These are phyloP conservation scores for Inosperma sp. DNA, from an alignment of 768 basidiomycete genomes.

Conservation along the genomic window DNA sequence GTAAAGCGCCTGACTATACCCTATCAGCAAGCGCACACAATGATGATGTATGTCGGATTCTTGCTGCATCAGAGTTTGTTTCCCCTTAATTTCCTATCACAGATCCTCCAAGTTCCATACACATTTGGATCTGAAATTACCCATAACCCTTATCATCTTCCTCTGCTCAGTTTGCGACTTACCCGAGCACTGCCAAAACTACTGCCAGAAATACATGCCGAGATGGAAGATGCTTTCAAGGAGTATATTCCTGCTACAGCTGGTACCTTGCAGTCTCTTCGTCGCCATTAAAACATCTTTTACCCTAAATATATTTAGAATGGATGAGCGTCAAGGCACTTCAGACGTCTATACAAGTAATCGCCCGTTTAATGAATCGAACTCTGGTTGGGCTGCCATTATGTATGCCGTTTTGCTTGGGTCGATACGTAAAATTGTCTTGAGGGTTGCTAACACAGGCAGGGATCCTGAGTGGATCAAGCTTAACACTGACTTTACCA, in stretches of 20 bases:
- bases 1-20: conserved; percentile 35
- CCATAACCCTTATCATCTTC: conserved; percentile 30
- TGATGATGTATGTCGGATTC: conserved; percentile 27
- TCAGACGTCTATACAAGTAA: no score
- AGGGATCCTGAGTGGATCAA: background rate
- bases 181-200: conserved; percentile 27
- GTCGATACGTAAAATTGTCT: background rate
- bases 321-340: no score
- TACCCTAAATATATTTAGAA: no score
- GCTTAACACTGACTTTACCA: background rate
- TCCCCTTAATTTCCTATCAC: background rate
- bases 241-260: background rate
- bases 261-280: no score
- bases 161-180: conserved; percentile 29
- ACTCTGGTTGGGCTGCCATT: background rate
- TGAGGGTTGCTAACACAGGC: background rate
- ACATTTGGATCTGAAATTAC: conserved; percentile 28
- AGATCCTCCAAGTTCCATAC: conserved; percentile 31
- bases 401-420: background rate
- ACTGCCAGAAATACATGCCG: conserved; percentile 25
- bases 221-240: conserved; percentile 17
- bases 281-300: no score
- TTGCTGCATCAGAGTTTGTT: no score
- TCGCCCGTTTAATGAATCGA: background rate
- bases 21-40: conserved; percentile 33